phyloP scores from a whole-genome alignment of 495 filamentous ascomycete species.

The Daldinia vernicosa region DNA sequence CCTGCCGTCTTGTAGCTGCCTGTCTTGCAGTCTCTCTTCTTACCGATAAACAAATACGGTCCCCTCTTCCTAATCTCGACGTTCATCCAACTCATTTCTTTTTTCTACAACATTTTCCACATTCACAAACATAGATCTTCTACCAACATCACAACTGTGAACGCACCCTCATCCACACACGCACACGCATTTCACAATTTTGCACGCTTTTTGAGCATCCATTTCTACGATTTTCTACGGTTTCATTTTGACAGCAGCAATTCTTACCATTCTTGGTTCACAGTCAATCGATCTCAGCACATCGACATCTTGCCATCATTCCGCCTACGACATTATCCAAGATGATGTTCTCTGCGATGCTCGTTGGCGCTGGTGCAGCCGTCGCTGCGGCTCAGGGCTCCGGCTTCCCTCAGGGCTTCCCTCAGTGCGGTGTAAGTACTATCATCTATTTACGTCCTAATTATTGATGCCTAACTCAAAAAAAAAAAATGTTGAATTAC shows the following conservation, averaged over 20 bases:
- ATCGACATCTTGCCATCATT: slow-evolving; percentile 12
- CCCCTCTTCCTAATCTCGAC: slow-evolving; percentile 13
- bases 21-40: slow-evolving; percentile 5
- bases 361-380: slow-evolving; percentile 46
- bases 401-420: slow-evolving; percentile 43
- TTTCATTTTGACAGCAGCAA: slow-evolving; percentile 39
- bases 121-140: slow-evolving; percentile 36
- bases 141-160: slow-evolving; percentile 39
- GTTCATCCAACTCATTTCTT: slow-evolving; percentile 22
- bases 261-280: slow-evolving; percentile 41
- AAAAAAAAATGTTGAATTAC: not conserved
- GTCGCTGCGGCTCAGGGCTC: slow-evolving; percentile 43
- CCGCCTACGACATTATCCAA: slow-evolving; percentile 35
- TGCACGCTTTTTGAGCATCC: slow-evolving; percentile 48
- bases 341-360: slow-evolving; percentile 52
- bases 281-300: slow-evolving; percentile 20
- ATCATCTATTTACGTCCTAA: not conserved
- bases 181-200: slow-evolving; percentile 37
- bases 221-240: slow-evolving; percentile 24
- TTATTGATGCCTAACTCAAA: not conserved
- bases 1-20: slow-evolving; percentile 15
- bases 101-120: slow-evolving; percentile 34
- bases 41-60: slow-evolving; percentile 22
- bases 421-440: slow-evolving; percentile 54
- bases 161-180: slow-evolving; percentile 33